Evolutionary conservation across 1,284 basidiomycete species (phyloP).

Genomic region (Irpex sp.): DNA sequence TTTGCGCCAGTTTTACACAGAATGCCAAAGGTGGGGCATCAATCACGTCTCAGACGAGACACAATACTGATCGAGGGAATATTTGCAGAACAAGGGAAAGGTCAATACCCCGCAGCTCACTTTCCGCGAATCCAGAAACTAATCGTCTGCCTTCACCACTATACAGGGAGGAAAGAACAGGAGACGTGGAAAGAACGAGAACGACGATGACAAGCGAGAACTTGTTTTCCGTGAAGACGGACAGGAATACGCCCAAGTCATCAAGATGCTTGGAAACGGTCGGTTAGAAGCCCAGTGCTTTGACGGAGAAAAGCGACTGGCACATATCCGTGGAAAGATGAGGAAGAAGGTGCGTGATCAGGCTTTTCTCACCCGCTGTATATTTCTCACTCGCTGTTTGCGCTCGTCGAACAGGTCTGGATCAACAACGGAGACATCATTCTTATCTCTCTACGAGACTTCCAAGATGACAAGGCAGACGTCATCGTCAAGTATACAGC

Average conservation of each 20-base stretch:
- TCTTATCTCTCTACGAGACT: conserved; percentile 93
- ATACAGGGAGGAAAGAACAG: conserved; percentile 96
- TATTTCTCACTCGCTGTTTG: not conserved
- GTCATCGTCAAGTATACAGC: conserved; percentile 99
- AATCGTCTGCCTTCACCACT: not conserved
- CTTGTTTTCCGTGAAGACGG: conserved; percentile 99
- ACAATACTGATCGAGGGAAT: conserved; percentile 13
- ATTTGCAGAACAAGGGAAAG: conserved; percentile 75
- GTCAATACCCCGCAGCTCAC: conserved; percentile 30
- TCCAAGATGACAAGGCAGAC: conserved; percentile 99
- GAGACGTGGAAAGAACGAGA: conserved; percentile 99
- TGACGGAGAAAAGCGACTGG: conserved; percentile 96
- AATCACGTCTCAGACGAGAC: conserved; percentile 3
- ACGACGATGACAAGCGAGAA: conserved; percentile 97
- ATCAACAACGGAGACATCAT: conserved; percentile 99
- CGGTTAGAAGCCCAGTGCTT: conserved; percentile 96
- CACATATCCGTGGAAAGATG: conserved; percentile 99
- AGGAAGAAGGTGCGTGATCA: conserved; percentile 81
- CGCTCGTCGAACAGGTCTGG: conserved; percentile 72
- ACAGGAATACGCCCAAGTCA: conserved; percentile 98
- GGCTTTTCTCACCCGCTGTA: conserved; percentile 2
- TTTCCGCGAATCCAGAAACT: not conserved
- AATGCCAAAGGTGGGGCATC: conserved; percentile 52
- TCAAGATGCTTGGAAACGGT: conserved; percentile 98
- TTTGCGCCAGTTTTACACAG: conserved; percentile 13